Evolutionary conservation across 2,329 filamentous ascomycete species (phyloP), one percentile per base, ranked within the genome.

Genomic region (Didymellaceae sp.): DNA sequence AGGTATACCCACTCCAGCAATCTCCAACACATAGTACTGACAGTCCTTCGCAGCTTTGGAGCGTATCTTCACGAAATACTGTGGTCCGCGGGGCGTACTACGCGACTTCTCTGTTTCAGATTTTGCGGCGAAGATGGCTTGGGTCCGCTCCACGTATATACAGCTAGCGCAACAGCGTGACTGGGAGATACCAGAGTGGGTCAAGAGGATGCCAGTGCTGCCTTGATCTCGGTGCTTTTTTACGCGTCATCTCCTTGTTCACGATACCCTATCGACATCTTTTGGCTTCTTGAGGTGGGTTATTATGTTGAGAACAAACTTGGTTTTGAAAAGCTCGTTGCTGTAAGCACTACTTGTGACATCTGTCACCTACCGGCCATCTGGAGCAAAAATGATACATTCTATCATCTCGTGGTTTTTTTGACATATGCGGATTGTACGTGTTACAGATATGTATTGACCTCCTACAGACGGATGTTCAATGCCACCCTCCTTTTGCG

Each of bases 41-140:
- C 25, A 2, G 35, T 8, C 22, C 6, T 8, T 11, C 56, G 1
- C n/a, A 21, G 68, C 68, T 8, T 68, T 70, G 22, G 54, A 63
- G n/a, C 48, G 48, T 6, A 65, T 73, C 6, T 72, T 74, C 33
- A 31, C 42, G 14, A 35, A 26, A 1, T 59, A 67, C 45, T 74
- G 72, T 44, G 21, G 54, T 1, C 59, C 58, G 6, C 47, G 57
- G 2, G 65, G 65, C 5, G 22, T 45, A 0, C 30, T 74, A 18
- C 62, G 68, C 10, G 52, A 58, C 13, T 71, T 66, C 39, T 69
- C 37, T 7, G 70, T 72, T 4, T 33, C 50, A 2, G 66, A 72
- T 6, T 26, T 52, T 22, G 37, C 42, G 11, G 42, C 31, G 1
- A 52, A 52, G 22, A 4, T 46, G 37, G 42, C 42, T 2, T 52